A percentile compares a stretch with the other conserved stretches of the same genome.
Conservation (phyloP, 306 rosid genomes). For the Senna tora region DNA sequence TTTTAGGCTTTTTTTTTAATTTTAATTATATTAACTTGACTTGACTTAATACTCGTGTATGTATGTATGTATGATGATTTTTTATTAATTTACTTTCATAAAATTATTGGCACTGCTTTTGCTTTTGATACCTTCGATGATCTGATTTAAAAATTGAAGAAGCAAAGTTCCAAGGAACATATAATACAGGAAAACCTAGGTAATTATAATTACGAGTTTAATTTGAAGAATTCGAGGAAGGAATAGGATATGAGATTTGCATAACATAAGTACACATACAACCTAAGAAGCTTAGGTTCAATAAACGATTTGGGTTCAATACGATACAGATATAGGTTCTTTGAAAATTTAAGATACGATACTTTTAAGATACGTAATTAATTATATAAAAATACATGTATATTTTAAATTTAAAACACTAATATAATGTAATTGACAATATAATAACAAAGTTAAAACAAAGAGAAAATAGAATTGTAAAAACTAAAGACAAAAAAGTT, state of each 20-base stretch:
- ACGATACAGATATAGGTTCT: too few species aligned
- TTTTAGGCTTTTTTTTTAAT: neutral
- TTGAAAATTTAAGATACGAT: too few species aligned
- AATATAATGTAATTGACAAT: too few species aligned
- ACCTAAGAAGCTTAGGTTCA: too few species aligned
- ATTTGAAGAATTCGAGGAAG: neutral
- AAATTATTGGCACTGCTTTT: neutral
- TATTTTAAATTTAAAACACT: too few species aligned
- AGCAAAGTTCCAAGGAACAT: constrained; percentile 5
- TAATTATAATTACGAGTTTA: neutral
- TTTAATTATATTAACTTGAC: constrained; percentile 3
- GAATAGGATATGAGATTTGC: constrained; percentile 24
- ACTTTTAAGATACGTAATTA: too few species aligned
- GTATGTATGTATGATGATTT: too few species aligned
- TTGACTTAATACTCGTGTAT: neutral
- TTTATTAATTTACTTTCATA: neutral
- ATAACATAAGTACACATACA: constrained; percentile 51
- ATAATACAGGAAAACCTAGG: neutral
- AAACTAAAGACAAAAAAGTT: too few species aligned
- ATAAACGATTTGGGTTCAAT: too few species aligned
- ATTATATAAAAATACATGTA: too few species aligned
- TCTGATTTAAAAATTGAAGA: constrained; percentile 4
- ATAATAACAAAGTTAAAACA: too few species aligned
- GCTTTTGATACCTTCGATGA: neutral
- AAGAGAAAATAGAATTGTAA: too few species aligned